Base-by-base conservation (phyloP, 139 green algal genomes). In the Dunaliella primolecta region DNA sequence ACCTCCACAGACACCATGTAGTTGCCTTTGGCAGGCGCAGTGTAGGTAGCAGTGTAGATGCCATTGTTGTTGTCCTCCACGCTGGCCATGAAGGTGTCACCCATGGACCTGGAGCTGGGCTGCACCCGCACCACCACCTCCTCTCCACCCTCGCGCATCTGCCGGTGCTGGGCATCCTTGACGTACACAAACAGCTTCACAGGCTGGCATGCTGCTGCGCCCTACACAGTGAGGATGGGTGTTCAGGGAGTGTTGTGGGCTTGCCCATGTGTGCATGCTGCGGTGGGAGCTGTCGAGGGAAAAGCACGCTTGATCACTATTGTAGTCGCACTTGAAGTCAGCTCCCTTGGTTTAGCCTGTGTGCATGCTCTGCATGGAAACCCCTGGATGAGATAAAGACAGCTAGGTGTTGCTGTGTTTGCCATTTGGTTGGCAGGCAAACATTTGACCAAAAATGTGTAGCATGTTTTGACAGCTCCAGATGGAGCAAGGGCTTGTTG, bases 21-120 rank as follows among this genome's bases (percentile, higher is more conserved):
- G 84, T 95, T 94, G 76, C 95, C 95, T 56, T 94, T 94, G 1
- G 74, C 75, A 24, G 89, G 89, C 0, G 95, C 89, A 0, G 90
- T 91, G 91, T 98, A 98, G 0, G 78, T 93, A 71, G 90, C 93
- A 11, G 91, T 95, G 86, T 98, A 98, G 15, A 89, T 94, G 84
- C 95, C 95, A 80, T 98, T 91, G 7, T 87, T 80, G 64, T 96
- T 92, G 86, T 98, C 95, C 32, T 86, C 86, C 2, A 97, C 89
- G 0, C 88, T 80, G 46, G 46, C 46, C 46, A 64, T 64, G 46
- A 64, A 64, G 46, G 46, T 15, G 7, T 64, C 46, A 64, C 30
- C 84, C 82, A 27, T 83, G 37, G 3, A 89, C 30, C 32, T 38
- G 20, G 75, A 25, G 23, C 82, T 3, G 85, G 84, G 1, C 81